These are phyloP conservation scores for Piromyces finnis DNA, from an alignment of 192 early-diverging fungal species.

Conservation along the genomic window DNA sequence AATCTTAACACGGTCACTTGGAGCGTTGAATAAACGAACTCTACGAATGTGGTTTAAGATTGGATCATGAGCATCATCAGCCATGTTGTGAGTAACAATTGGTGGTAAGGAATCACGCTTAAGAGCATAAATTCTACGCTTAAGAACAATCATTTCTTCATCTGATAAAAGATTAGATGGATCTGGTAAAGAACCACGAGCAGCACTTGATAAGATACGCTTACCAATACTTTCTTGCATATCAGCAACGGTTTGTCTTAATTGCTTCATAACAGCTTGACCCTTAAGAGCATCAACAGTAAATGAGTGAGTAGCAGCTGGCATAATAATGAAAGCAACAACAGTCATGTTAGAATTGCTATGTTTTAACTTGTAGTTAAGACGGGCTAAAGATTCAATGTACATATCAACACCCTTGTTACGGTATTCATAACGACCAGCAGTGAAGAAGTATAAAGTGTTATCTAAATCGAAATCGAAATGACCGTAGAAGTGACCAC, in stretches of 20 bases:
- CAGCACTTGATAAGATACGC: conserved; percentile 74
- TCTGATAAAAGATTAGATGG: conserved; percentile 50
- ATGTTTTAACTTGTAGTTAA: conserved; percentile 70
- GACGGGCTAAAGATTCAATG: conserved; percentile 77
- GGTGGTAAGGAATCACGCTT: conserved; percentile 76
- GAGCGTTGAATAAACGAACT: conserved; percentile 70
- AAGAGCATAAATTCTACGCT: conserved; percentile 83
- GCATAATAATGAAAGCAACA: conserved; percentile 92
- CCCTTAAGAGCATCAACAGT: conserved; percentile 93
- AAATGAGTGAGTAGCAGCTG: conserved; percentile 75
- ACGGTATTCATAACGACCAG: conserved; percentile 88
- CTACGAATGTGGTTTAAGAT: conserved; percentile 66
- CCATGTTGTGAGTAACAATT: conserved; percentile 94
- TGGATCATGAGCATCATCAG: conserved; percentile 65
- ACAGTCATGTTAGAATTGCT: conserved; percentile 72
- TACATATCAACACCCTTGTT: conserved; percentile 99
- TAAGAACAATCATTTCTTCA: conserved; percentile 75
- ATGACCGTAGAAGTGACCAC: conserved; percentile 95
- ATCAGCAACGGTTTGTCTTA: conserved; percentile 72
- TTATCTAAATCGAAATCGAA: conserved; percentile 91
- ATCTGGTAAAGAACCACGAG: conserved; percentile 58
- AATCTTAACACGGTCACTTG: conserved; percentile 83
- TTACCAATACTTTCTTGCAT: conserved; percentile 67
- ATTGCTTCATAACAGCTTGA: conserved; percentile 89
- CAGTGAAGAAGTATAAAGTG: conserved; percentile 93